Evolutionary conservation across 345 rosid species (phyloP), one percentile per base, ranked within the genome.

Genomic region (Populus alba): DNA sequence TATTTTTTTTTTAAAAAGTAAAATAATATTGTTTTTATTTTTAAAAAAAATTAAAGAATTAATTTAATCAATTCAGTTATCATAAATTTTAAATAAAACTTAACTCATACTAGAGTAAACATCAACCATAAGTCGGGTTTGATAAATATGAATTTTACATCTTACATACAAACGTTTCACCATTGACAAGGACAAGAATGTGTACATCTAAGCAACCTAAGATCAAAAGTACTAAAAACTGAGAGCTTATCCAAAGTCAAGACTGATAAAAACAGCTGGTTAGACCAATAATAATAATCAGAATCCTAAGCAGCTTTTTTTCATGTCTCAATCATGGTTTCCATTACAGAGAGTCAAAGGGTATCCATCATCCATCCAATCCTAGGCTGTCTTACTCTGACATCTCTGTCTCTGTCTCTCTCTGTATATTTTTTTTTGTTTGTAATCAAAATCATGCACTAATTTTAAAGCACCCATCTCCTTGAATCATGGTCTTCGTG

Each of bases 401-500:
- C 63, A 23, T n/a, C 27, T 59, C 65, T 59, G 8, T 39, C 43
- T 39, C 43, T 33, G 45, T 47, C 29, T 57, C 63, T 59, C 65
- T n/a, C 13, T 59, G 13, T 59, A 3, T 8, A 8, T 22, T 57
- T 20, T 57, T 57, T 57, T 8, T 10, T n/a, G 10, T 57, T 20
- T 55, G 62, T n/a, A n/a, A 57, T 57, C 62, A 57, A 57, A 57
- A 57, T n/a, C 5, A 22, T 57, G 62, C 62, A 8, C 62, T 57
- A n/a, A 57, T n/a, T 57, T 57, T 57, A 57, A 57, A 57, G 62
- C 27, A 10, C 62, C 62, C 27, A 57, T n/a, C 29, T 10, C 72
- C 72, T 69, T 69, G 51, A 85, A 81, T 85, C 79, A 43, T 75
- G 87, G 80, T 80, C 68, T 83, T 76, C 81, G 81, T 78, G 83